Evolutionary conservation across 2,329 filamentous ascomycete genomes (phyloP).

Genomic region (Tolypocladium tropicale): DNA sequence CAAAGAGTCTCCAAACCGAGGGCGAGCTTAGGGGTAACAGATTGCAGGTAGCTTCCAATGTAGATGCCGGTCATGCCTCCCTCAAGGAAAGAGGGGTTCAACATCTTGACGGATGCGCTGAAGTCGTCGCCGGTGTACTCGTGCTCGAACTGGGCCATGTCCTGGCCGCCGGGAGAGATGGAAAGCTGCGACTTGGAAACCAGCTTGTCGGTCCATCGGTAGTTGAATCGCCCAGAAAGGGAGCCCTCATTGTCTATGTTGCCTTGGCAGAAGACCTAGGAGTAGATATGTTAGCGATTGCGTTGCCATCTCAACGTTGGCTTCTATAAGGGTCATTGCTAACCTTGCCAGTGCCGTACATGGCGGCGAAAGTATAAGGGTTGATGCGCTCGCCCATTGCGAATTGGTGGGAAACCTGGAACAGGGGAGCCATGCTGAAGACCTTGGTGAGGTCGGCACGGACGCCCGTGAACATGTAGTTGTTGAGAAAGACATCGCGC

Average conservation of each 20-base stretch:
- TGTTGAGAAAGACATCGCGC: slow-evolving; percentile 91
- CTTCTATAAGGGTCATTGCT: slow-evolving; percentile 4
- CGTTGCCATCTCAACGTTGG: neutral
- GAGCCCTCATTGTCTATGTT: slow-evolving; percentile 89
- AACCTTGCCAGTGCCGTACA: slow-evolving; percentile 91
- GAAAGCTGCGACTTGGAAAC: slow-evolving; percentile 84
- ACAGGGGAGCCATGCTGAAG: slow-evolving; percentile 86
- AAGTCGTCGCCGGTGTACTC: slow-evolving; percentile 94
- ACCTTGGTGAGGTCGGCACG: slow-evolving; percentile 94
- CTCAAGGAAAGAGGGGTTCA: slow-evolving; percentile 91
- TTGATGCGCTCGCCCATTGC: slow-evolving; percentile 88
- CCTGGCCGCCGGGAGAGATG: slow-evolving; percentile 69
- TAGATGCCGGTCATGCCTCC: slow-evolving; percentile 90
- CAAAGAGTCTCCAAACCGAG: slow-evolving; percentile 88
- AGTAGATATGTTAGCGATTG: neutral
- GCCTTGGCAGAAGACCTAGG: slow-evolving; percentile 85
- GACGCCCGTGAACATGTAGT: slow-evolving; percentile 93
- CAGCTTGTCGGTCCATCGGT: slow-evolving; percentile 70
- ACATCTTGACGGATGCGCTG: slow-evolving; percentile 80
- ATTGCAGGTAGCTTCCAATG: slow-evolving; percentile 92
- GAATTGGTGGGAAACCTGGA: slow-evolving; percentile 96
- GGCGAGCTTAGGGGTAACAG: slow-evolving; percentile 75
- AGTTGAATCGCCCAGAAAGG: slow-evolving; percentile 85
- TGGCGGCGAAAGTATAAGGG: slow-evolving; percentile 87
- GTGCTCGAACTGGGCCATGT: slow-evolving; percentile 88